Evolutionary conservation across 768 basidiomycete species (phyloP).

Genomic region (Tricholoma flavovirens): DNA sequence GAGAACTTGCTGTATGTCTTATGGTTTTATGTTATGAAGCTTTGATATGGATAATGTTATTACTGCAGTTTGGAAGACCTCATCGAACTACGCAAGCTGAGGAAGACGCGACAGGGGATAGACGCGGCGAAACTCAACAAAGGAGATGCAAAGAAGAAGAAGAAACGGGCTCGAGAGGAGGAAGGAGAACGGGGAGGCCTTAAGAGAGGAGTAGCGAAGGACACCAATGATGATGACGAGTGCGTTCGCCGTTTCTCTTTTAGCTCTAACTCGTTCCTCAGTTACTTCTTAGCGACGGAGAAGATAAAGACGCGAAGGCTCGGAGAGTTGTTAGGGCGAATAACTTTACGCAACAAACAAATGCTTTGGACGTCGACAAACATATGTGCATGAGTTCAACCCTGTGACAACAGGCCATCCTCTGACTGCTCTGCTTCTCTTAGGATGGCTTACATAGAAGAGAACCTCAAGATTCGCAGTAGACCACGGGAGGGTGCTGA

Average conservation of each 20-base stretch:
- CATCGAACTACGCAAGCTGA: constrained; percentile 75
- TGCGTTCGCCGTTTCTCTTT: constrained; percentile 26
- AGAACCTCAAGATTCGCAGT: constrained; percentile 77
- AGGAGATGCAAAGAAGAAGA: constrained; percentile 74
- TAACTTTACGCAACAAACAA: constrained; percentile 98
- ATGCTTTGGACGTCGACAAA: constrained; percentile 93
- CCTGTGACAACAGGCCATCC: neutral
- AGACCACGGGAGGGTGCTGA: constrained; percentile 44
- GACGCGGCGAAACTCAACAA: constrained; percentile 79
- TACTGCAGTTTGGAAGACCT: constrained; percentile 67
- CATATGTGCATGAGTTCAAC: constrained; percentile 68
- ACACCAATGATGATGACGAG: constrained; percentile 53
- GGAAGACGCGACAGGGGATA: constrained; percentile 73
- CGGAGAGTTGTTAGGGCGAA: constrained; percentile 73
- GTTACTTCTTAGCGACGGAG: constrained; percentile 41
- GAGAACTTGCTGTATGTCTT: constrained; percentile 45
- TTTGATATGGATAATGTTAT: constrained; percentile 4
- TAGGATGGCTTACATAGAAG: constrained; percentile 98
- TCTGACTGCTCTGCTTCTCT: neutral
- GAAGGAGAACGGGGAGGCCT: constrained; percentile 48
- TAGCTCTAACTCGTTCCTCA: neutral
- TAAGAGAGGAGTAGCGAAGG: constrained; percentile 36
- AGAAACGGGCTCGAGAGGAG: constrained; percentile 46
- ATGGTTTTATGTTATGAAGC: constrained; percentile 1
- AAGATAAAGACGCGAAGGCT: constrained; percentile 64